Evolutionary conservation across 2,329 filamentous ascomycete species (phyloP).

Genomic region (Aspergillus brasiliensis): DNA sequence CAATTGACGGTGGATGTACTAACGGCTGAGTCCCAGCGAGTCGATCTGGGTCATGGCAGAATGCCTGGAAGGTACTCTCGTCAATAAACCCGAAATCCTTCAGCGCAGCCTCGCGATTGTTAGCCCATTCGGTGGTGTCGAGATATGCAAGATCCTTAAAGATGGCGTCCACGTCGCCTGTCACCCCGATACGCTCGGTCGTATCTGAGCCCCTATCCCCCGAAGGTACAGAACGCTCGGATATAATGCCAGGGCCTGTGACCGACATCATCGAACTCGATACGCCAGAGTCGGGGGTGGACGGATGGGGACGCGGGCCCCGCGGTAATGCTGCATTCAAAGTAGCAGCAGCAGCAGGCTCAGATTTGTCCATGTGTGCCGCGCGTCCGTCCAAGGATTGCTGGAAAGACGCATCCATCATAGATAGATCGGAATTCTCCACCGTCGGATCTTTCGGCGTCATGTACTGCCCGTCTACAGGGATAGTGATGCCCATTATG

Average conservation of each 20-base stretch:
- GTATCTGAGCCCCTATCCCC: slow-evolving; percentile 12
- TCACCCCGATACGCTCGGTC: slow-evolving; percentile 12
- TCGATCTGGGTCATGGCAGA: slow-evolving; percentile 49
- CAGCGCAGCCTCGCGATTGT: slow-evolving; percentile 43
- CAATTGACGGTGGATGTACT: slow-evolving; percentile 42
- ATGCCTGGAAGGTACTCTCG: slow-evolving; percentile 47
- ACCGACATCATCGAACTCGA: slow-evolving; percentile 27
- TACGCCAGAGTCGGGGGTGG: slow-evolving; percentile 37
- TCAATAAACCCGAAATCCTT: slow-evolving; percentile 50
- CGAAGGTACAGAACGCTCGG: slow-evolving; percentile 18
- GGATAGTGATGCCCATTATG: slow-evolving; percentile 36
- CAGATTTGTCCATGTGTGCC: slow-evolving; percentile 24
- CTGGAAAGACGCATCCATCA: slow-evolving; percentile 27
- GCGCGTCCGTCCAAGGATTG: slow-evolving; percentile 14
- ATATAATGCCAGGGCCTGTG: slow-evolving; percentile 8
- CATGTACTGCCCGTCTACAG: slow-evolving; percentile 34
- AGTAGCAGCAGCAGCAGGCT: slow-evolving; percentile 22
- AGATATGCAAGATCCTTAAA: slow-evolving; percentile 50
- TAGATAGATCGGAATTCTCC: slow-evolving; percentile 30
- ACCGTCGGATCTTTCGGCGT: slow-evolving; percentile 36
- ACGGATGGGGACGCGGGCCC: slow-evolving; percentile 28
- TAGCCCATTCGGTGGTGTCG: slow-evolving; percentile 49
- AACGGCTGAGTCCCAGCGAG: slow-evolving; percentile 39
- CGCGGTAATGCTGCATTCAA: slow-evolving; percentile 23
- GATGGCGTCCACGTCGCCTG: slow-evolving; percentile 44